Base-by-base conservation (phyloP, 1,284 basidiomycete genomes). In the Cryptococcus sp. region DNA sequence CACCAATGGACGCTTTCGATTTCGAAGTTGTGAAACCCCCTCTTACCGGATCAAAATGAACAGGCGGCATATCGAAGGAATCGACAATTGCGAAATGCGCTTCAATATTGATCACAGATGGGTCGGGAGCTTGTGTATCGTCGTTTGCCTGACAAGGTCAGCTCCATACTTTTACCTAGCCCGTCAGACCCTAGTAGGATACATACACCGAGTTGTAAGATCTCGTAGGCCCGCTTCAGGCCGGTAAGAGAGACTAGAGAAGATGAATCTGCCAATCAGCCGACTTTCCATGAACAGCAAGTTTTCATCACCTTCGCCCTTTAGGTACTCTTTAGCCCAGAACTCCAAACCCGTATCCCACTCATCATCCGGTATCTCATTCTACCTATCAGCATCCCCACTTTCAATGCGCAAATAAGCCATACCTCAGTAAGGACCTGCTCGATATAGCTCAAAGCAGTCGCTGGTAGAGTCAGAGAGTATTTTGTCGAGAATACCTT, bases 21-120 rank as follows among this genome's bases (percentile, higher is more conserved):
- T 63, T 67, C 74, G 31, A 68, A 60, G 52, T 49, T 1, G 61
- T 57, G 53, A 66, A 70, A 1, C 64, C 68, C 18, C 63, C 56
- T 54, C 89, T 79, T 61, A 92, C 86, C 21, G 80, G 78, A 32
- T 91, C 91, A 83, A 91, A 98, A 61, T 85, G 82, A 82, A 91
- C 88, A 9, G 85, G 78, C 0, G 94, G 94, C 89, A 98, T 96
- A 34, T 92, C 86, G 62, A 93, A 97, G 10, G 93, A 86, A 69
- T 96, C 85, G 32, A 98, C 79, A 53, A 98, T 80, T 59, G 84
- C 83, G 45, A 98, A 78, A 70, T 94, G 90, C 22, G 82, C 83
- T 44, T 92, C 86, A 7, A 90, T 85, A 59, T 96, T 91, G 22
- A 92, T 79, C 22, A 83, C 75, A 24, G 88, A 85, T 5, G 74